phyloP scores from a whole-genome alignment of 2,329 filamentous ascomycete genomes.

The Aureobasidium sp. region DNA sequence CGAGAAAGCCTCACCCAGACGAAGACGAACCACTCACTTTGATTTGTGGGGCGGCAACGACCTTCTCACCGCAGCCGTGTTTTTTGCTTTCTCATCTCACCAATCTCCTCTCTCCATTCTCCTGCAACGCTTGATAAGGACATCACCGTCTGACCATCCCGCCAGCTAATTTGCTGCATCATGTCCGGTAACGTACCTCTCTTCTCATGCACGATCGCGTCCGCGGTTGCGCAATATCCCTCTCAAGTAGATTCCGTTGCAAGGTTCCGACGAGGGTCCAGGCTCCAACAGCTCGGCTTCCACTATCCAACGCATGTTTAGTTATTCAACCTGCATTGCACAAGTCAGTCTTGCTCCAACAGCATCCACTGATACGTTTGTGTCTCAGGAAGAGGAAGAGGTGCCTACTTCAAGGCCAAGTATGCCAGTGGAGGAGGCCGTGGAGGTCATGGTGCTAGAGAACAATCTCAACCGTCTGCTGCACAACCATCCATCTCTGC shows the following conservation, averaged over 20 bases:
- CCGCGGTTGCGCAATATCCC: background rate
- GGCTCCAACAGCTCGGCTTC: constrained; percentile 5
- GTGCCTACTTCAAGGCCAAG: constrained; percentile 24
- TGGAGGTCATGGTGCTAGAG: background rate
- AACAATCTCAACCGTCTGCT: background rate
- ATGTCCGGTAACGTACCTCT: constrained; percentile 8
- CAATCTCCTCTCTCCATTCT: background rate
- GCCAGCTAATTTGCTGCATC: background rate
- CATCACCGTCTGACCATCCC: background rate
- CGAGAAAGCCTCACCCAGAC: constrained; percentile 1
- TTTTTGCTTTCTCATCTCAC: constrained; percentile 4
- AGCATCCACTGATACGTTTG: constrained; percentile 7
- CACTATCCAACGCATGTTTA: background rate
- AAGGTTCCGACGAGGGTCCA: constrained; percentile 9
- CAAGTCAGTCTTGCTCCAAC: constrained; percentile 11
- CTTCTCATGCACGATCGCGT: constrained; percentile 2
- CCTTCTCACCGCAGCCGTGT: background rate
- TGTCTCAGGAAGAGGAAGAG: constrained; percentile 20
- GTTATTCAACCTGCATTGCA: background rate
- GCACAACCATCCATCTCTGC: background rate
- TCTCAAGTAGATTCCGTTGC: background rate
- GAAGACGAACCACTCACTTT: background rate
- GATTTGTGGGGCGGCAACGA: background rate
- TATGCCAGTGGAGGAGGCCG: constrained; percentile 19
- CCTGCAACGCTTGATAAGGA: background rate